Evolutionary conservation across 1,284 basidiomycete species (phyloP), one percentile per base, ranked within the genome.

Genomic region (Sanghuangporus weigelae): DNA sequence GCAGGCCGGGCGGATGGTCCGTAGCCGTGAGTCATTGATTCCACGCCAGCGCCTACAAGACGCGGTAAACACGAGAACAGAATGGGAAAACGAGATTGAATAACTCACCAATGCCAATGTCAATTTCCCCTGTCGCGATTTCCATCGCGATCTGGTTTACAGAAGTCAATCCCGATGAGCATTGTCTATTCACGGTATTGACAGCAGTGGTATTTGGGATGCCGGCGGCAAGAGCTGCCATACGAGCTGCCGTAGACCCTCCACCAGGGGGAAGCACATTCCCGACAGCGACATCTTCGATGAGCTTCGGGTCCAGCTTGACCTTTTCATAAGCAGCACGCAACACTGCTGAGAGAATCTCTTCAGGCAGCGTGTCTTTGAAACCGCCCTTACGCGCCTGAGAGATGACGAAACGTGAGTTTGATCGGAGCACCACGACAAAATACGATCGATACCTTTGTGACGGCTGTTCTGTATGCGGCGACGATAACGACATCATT

Each of bases 211-310:
- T 87, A 71, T 89, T 81, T 26, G 96, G 96, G 71, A 98, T 95
- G 42, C 96, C 96, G 64, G 96, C 91, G 74, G 91, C 86, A 53
- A 99, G 83, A 55, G 90, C 86, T 38, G 96, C 96, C 94, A 98
- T 97, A 68, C 96, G 88, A n/a, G 95, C 95, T 14, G 87, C 87
- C 57, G 77, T 85, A 5, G 96, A 94, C 62, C 96, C 96, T 71
- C 96, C 95, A 53, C 89, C 93, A 12, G 96, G 86, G 16, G 95
- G 93, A 36, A 98, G 87, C 54, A 98, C 96, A 73, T 95, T 98
- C 57, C 96, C 96, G 63, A 98, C 95, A 3, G 87, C 84, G 70
- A 96, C 84, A 73, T 96, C 94, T 70, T 96, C 93, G 68, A 97
- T 89, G 71, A 94, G 81, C 64, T 82, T 80, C 63, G 91, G 92